Evolutionary conservation across 768 basidiomycete genomes (phyloP), one percentile per base, ranked within the genome.

Genomic region (Hypholoma fasciculare): DNA sequence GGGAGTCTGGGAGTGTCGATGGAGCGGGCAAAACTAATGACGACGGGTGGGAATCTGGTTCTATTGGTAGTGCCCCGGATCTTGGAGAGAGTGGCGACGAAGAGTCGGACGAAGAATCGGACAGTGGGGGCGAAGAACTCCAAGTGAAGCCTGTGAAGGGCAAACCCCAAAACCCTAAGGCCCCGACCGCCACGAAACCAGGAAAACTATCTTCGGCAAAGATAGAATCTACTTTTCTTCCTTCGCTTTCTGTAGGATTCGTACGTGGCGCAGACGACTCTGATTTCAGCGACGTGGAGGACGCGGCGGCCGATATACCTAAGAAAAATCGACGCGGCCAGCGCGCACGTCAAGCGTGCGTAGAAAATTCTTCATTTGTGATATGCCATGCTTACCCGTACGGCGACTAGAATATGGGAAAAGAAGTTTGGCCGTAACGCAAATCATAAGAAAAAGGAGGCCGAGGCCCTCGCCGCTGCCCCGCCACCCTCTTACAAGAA

Each of bases 261-360:
- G 80, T 87, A 42, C 83, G 84, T 48, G 94, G 87, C 49, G 90
- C 89, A 17, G 86, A 85, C 60, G 89, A 85, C 54, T 90, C 88
- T 23, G 94, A 96, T 64, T 78, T 84, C 60, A 86, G 88, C 67
- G 89, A 90, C 59, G 78, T 73, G 19, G 91, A 89, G 62, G 76
- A 73, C 37, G 79, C 76, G 20, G 76, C 76, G 30, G 82, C 76
- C 14, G 85, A 86, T 39, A 74, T 76, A 23, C 71, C 78, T 48
- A 88, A 87, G 77, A 98, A 91, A 76, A 96, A 99, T 65, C 76
- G 96, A 54, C 80, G 95, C 39, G 97, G 96, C 30, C 97, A 99
- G 71, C 76, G 95, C 49, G 96, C 96, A n/a, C 80, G 97, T 59
- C 80, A 89, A 75, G 92, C 91, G 97, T 97, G 71, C 82, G 96